Base-by-base conservation (phyloP, 371 early-diverging fungal genomes). In the Phascolomyces articulosus region DNA sequence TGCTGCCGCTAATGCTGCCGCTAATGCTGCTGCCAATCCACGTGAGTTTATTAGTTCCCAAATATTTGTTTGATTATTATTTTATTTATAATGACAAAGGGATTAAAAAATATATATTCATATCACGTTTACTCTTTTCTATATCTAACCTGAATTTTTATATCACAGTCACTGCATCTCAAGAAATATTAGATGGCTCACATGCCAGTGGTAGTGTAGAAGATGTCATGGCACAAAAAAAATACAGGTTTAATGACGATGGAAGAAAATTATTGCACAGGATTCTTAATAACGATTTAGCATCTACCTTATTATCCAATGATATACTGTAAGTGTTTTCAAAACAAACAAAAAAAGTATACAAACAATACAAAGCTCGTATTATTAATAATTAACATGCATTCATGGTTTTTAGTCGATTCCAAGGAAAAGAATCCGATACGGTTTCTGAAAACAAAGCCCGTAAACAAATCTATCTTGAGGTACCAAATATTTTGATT, bases 241-340 rank as follows among this genome's bases (percentile, higher is more conserved):
- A 65, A n/a, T 80, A 76, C 31, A 77, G 67, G 60, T 80, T 67
- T 34, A 75, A 68, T 47, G 80, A 80, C 21, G 70, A 73, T 41
- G 66, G 66, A 0, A 64, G 75, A 47, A 66, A 70, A 59, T 67
- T 69, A 16, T 11, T 82, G 7, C 76, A 75, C 44, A 70, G 78
- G 34, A 78, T 82, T n/a, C 70, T 78, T 31, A 64, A 73, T 27
- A 60, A 69, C 29, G 79, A 77, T 49, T 68, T 68, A n/a, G 64
- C 68, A 26, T 68, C 71, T 0, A 72, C 63, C 15, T 34, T 40
- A 11, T 60, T 82, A 9, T 58, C 69, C 21, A 77, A 75, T 53
- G 74, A 75, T 20, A 68, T 80, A 49, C 70, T 67, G 80, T 80
- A 77, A 62, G 71, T 49, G 23, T 47, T n/a, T 47, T 34, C 34